These are phyloP conservation scores for Dactylellina sp. DNA, from an alignment of 2,329 filamentous ascomycete species.

Conservation along the genomic window DNA sequence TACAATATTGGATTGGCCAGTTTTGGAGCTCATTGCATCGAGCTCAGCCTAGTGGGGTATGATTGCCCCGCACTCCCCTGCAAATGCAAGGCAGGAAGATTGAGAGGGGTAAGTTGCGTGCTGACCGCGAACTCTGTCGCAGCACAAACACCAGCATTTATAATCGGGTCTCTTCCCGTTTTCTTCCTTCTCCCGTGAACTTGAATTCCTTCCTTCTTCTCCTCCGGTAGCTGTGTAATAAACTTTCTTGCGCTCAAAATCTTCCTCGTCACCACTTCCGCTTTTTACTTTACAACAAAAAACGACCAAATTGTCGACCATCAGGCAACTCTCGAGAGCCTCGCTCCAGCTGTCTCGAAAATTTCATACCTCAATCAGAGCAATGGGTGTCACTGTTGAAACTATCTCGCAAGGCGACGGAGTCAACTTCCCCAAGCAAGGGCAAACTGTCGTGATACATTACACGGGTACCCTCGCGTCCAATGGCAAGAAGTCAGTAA, in stretches of 20 bases:
- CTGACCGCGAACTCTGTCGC: not conserved
- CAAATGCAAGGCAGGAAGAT: not conserved
- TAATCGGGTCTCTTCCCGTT: not conserved
- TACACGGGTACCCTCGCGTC: conserved; percentile 93
- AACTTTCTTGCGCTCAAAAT: too few relatives aligned
- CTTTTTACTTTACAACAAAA: not conserved
- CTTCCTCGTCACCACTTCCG: not conserved
- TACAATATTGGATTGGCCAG: too few relatives aligned
- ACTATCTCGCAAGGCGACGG: conserved; percentile 72
- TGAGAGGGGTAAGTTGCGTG: conserved; percentile 24
- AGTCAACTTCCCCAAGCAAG: conserved; percentile 68
- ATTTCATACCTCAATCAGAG: conserved; percentile 56
- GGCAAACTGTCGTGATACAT: conserved; percentile 84
- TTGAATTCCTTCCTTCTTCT: not conserved
- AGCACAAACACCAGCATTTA: too few relatives aligned
- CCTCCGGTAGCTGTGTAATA: too few relatives aligned
- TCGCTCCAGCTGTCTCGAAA: conserved; percentile 54
- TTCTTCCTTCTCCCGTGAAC: not conserved
- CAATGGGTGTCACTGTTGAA: conserved; percentile 80
- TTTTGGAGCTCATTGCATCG: conserved; percentile 28
- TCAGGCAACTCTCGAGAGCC: conserved; percentile 50
- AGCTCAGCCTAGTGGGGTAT: conserved; percentile 19
- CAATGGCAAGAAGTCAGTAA: conserved; percentile 72
- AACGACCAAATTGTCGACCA: conserved; percentile 33
- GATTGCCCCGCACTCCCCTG: conserved; percentile 28